These are phyloP conservation scores for Russula sp. DNA, from an alignment of 768 basidiomycete genomes.

Conservation along the genomic window DNA sequence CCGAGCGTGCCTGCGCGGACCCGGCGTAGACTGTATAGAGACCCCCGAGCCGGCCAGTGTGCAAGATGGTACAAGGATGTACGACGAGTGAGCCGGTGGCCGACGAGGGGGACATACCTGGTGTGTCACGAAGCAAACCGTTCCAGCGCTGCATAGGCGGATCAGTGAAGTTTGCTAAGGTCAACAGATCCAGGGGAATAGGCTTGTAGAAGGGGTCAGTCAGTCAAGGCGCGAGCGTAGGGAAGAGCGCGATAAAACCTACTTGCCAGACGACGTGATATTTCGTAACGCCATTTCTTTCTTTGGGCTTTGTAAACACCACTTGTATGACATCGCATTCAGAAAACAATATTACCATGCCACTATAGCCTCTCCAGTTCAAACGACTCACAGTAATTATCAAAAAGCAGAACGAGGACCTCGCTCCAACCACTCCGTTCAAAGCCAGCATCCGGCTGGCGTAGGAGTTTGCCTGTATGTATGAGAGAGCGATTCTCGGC, in stretches of 20 bases:
- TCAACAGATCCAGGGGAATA: conserved; percentile 87
- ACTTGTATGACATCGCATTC: conserved; percentile 45
- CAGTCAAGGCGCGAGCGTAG: not conserved
- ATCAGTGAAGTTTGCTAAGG: conserved; percentile 80
- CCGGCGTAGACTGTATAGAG: conserved; percentile 88
- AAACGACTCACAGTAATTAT: conserved; percentile 72
- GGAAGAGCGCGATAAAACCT: conserved; percentile 32
- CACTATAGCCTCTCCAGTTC: not conserved
- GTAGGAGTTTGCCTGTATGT: conserved; percentile 75
- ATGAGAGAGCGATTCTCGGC: conserved; percentile 80
- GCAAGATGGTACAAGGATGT: conserved; percentile 85
- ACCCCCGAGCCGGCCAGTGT: conserved; percentile 85
- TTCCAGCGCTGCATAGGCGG: conserved; percentile 69
- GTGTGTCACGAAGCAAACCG: conserved; percentile 57
- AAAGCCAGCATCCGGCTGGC: conserved; percentile 86
- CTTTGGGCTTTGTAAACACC: conserved; percentile 84
- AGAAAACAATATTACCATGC: no score
- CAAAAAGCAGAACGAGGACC: conserved; percentile 86
- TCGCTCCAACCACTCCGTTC: conserved; percentile 91
- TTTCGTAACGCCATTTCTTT: conserved; percentile 69
- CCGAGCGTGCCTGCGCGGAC: conserved; percentile 62
- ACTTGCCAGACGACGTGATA: conserved; percentile 82
- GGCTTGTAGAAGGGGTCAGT: conserved; percentile 51
- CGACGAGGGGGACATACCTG: conserved; percentile 40
- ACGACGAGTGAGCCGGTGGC: conserved; percentile 68